Percentiles rank a stretch among this genome's conserved stretches.
These are phyloP conservation scores for Diaporthe citriasiana DNA, from an alignment of 2,329 filamentous ascomycete genomes.

Conservation along the genomic window DNA sequence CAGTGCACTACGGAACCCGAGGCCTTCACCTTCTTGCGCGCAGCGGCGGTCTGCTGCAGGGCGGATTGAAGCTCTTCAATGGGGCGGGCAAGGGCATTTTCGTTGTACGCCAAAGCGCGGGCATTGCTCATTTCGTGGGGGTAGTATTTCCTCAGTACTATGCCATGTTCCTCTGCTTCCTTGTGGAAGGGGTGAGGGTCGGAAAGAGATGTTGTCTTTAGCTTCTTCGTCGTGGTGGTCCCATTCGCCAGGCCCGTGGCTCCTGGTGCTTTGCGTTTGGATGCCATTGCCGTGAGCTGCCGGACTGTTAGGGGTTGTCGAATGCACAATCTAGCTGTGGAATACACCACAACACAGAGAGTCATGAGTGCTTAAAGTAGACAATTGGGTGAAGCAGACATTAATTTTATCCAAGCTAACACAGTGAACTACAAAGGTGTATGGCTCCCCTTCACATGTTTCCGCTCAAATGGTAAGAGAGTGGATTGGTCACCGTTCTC, in stretches of 20 bases:
- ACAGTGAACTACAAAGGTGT: not conserved
- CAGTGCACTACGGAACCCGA: constrained; percentile 83
- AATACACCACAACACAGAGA: not conserved
- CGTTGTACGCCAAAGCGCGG: constrained; percentile 80
- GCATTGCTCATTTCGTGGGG: constrained; percentile 88
- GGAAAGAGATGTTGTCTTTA: constrained; percentile 34
- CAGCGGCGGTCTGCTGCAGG: constrained; percentile 70
- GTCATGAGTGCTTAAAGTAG: not conserved
- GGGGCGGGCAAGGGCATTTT: constrained; percentile 78
- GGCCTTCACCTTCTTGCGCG: constrained; percentile 65
- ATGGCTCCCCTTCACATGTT: constrained; percentile 10
- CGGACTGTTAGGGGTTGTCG: not conserved
- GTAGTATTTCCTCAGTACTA: constrained; percentile 83
- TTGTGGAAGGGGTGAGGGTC: constrained; percentile 62
- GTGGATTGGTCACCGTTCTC: constrained; percentile 16
- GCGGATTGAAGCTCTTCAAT: constrained; percentile 76
- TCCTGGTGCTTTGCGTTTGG: constrained; percentile 44
- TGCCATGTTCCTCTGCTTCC: constrained; percentile 67
- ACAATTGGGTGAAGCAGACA: no score
- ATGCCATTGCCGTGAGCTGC: constrained; percentile 29
- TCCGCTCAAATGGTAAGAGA: not conserved
- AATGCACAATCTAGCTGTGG: constrained; percentile 3
- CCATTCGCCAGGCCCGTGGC: constrained; percentile 7
- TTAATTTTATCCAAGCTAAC: fast-evolving
- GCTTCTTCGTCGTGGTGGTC: constrained; percentile 29